phyloP scores from a whole-genome alignment of 495 filamentous ascomycete species.

The Tuber borchii region DNA sequence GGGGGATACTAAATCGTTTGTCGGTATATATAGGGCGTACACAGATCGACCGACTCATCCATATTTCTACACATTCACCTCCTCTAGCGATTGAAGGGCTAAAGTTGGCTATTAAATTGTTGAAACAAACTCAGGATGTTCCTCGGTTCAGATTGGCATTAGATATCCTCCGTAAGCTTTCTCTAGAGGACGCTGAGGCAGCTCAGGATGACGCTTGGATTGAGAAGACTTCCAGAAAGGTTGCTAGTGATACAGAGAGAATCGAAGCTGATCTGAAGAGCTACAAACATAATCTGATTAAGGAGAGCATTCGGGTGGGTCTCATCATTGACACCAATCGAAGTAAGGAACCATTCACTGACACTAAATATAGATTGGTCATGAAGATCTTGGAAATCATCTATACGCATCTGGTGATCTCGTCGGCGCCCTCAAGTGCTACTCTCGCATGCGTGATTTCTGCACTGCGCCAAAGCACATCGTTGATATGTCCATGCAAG shows the following conservation, averaged over 20 bases:
- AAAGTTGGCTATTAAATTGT: conserved; percentile 66
- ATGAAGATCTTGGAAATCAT: conserved; percentile 66
- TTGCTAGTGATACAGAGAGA: conserved; percentile 60
- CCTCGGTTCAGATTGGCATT: conserved; percentile 63
- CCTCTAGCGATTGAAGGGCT: conserved; percentile 73
- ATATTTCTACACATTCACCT: conserved; percentile 72
- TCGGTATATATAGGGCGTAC: conserved; percentile 19
- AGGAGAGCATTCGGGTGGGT: conserved; percentile 88
- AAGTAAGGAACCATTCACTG: not conserved
- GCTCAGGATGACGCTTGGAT: conserved; percentile 64
- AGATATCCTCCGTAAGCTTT: conserved; percentile 55
- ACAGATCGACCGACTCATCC: conserved; percentile 61
- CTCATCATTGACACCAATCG: not conserved
- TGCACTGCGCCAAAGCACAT: conserved; percentile 65
- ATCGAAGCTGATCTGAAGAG: conserved; percentile 77
- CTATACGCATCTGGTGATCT: conserved; percentile 61
- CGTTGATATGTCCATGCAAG: conserved; percentile 61
- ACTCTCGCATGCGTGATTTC: conserved; percentile 66
- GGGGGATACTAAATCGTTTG: not conserved
- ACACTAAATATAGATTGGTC: conserved; percentile 56
- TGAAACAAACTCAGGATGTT: conserved; percentile 70
- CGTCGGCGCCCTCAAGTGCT: conserved; percentile 57
- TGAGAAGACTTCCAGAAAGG: conserved; percentile 54
- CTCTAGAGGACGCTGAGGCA: conserved; percentile 63
- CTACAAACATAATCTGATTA: conserved; percentile 96